phyloP scores from a whole-genome alignment of 2,329 filamentous ascomycete species.

The Phialocephala sp. region DNA sequence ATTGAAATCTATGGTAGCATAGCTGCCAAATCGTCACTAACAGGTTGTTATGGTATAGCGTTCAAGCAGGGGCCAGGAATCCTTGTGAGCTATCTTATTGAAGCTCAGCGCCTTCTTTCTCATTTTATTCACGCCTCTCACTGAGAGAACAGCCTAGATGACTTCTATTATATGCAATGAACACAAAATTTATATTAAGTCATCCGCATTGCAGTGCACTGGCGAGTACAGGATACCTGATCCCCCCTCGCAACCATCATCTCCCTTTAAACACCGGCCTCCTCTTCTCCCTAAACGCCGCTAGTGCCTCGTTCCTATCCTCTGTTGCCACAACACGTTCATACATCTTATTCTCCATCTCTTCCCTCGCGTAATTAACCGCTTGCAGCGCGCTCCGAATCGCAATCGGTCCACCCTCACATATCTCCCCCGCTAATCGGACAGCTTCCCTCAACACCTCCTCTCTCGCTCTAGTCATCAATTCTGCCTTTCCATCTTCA shows the following conservation, averaged over 20 bases:
- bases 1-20: no score
- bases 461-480: conserved; percentile 65
- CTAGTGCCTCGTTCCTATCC: conserved; percentile 86
- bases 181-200: no score
- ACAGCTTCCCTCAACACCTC: conserved; percentile 78
- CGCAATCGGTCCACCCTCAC: conserved; percentile 86
- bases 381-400: conserved; percentile 80
- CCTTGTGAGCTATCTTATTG: no score
- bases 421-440: conserved; percentile 81
- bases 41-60: no score
- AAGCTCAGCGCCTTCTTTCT: no score
- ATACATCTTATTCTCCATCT: conserved; percentile 87
- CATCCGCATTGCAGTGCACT: no score
- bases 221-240: no score
- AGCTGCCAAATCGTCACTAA: no score
- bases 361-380: conserved; percentile 73
- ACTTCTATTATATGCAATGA: no score
- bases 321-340: conserved; percentile 81
- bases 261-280: conserved; percentile 69
- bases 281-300: conserved; percentile 81
- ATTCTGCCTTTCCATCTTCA: conserved; percentile 45
- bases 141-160: no score
- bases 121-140: no score
- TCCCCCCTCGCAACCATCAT: conserved; percentile 16
- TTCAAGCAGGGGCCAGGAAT: no score